Evolutionary conservation across 2,329 filamentous ascomycete genomes (phyloP), one percentile per base, ranked within the genome.

Genomic region (Fusarium beomiforme): DNA sequence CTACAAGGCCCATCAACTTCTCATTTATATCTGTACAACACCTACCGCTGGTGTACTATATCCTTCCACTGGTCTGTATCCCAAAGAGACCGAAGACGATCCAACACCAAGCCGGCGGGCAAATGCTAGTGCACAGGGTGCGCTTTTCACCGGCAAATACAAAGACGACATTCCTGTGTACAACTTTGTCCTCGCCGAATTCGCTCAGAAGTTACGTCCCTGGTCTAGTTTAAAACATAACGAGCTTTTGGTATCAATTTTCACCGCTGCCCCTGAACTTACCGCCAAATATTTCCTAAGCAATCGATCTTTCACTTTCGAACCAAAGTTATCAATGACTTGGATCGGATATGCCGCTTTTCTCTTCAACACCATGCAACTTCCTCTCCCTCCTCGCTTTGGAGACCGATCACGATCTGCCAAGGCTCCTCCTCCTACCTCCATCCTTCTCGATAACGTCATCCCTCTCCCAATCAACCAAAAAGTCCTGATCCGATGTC

Each of bases 321-420:
- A 98, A 43, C 95, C 96, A 0, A 98, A 97, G 78, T 86, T 97
- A 8, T 96, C 94, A 6, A 91, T 94, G 46, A 96, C 94, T 0
- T 99, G 96, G 96, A 93, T 98, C 73, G 95, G 95, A 43, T 97
- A 97, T 78, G 94, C 94, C 1, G 90, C 94, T 0, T 93, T 98
- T 69, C 83, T 99, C 8, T 97, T 97, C 80, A 92, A 92, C 67
- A 89, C 91, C 2, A 90, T 98, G 47, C 88, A 91, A 62, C 84
- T 97, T 37, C 89, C 91, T 2, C 84, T 97, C 4, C 95, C 95
- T 4, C 78, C 83, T 29, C 88, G 88, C 66, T 93, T 95, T 77
- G 94, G 94, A 16, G 89, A 90, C 73, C 85, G 85, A 42, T 85
- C 88, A 16, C 85, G 85, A 43, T 91, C 89, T 69, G 73, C 78